Evolutionary conservation across 306 rosid genomes (phyloP), one percentile per base, ranked within the genome.

Genomic region (Prunus salicina): DNA sequence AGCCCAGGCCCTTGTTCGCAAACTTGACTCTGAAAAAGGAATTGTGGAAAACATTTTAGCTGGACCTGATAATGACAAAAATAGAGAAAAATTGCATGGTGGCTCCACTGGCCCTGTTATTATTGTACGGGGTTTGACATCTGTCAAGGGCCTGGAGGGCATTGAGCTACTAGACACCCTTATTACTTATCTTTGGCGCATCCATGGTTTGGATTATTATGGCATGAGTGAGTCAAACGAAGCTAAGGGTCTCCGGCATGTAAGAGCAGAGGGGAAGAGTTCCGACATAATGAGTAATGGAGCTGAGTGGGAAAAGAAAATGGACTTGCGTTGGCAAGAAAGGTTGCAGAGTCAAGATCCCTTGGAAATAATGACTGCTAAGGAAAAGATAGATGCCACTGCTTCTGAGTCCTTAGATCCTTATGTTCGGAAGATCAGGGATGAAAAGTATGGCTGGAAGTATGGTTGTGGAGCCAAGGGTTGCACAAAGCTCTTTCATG

Each of bases 381-480:
- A 89, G 89, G 99, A 96, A 76, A 96, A 89, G 85, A 91, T 96
- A 87, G 99, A 92, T 77, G 91, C 98, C 49, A 89, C 96, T 57
- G 97, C 99, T 71, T 81, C 50, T 77, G 97, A 91, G 85, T 88
- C 84, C 69, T 82, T 96, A 81, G 99, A 89, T 86, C 99, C 99
- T 47, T 88, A 73, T 78, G 93, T 96, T 32, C 85, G 99, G 64
- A 96, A 96, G 83, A 96, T 96, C 70, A 91, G 99, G 85, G 99
- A 96, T 91, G 99, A 96, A 73, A 96, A 92, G 81, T 96, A 92
- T 84, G 99, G 99, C 72, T 96, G 99, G 99, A 96, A 96, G 82
- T 96, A 92, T 92, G 99, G 99, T 41, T 96, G 99, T 83, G 99
- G 99, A 81, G 99, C 99, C 43, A 96, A 91, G 88, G 97, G 99